phyloP scores from a whole-genome alignment of 352 stramenopile species.

The Phytophthora pini region DNA sequence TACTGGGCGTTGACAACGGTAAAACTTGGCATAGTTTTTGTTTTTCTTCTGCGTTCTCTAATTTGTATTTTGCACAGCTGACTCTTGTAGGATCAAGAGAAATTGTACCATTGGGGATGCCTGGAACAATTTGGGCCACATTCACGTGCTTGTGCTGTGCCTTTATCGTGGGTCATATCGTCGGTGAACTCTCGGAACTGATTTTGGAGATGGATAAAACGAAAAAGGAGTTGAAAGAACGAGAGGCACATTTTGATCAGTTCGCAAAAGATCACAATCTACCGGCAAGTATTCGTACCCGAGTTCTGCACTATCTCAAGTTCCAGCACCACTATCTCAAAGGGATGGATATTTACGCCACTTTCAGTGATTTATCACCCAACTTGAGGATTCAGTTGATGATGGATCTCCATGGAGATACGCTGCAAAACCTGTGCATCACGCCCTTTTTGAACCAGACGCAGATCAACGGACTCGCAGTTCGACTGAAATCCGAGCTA shows the following conservation, averaged over 20 bases:
- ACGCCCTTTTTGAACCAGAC: slow-evolving; percentile 57
- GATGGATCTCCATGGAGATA: slow-evolving; percentile 72
- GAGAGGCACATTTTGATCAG: slow-evolving; percentile 69
- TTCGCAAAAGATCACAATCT: slow-evolving; percentile 76
- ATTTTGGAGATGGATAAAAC: slow-evolving; percentile 79
- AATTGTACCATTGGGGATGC: slow-evolving; percentile 66
- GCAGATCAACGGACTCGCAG: slow-evolving; percentile 60
- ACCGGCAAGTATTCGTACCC: slow-evolving; percentile 56
- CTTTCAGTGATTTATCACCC: slow-evolving; percentile 75
- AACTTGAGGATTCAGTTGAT: slow-evolving; percentile 74
- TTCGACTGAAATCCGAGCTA: slow-evolving; percentile 73
- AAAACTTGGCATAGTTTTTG: neutral
- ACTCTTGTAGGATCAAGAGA: slow-evolving; percentile 75
- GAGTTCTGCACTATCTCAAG: slow-evolving; percentile 72
- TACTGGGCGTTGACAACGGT: slow-evolving; percentile 84
- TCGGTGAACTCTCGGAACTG: slow-evolving; percentile 79
- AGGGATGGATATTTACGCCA: slow-evolving; percentile 73
- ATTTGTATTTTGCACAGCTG: slow-evolving; percentile 37
- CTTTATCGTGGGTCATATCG: slow-evolving; percentile 82
- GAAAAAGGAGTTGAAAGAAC: slow-evolving; percentile 76
- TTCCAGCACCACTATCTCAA: slow-evolving; percentile 77
- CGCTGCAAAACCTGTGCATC: slow-evolving; percentile 61
- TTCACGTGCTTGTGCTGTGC: slow-evolving; percentile 73
- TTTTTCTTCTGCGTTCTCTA: neutral
- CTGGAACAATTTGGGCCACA: slow-evolving; percentile 70